phyloP scores from a whole-genome alignment of 176 grass and related monocot genomes.

The Aechmea fasciata region DNA sequence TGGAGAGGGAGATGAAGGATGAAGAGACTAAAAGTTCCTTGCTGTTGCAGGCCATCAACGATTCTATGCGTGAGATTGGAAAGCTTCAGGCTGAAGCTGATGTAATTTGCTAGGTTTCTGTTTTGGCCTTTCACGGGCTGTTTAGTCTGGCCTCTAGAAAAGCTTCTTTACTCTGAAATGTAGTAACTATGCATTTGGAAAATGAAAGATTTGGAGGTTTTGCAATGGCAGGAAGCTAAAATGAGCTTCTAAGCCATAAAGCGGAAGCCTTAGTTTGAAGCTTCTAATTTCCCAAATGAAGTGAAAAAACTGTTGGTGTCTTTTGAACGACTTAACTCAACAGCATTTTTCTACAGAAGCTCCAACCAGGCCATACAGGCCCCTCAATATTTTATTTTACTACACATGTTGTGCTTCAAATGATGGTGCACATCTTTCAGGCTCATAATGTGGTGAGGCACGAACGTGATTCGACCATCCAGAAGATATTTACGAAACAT shows the following conservation, averaged over 20 bases:
- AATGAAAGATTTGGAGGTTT: no score
- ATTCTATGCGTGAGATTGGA: slow-evolving; percentile 50
- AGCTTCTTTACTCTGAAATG: no score
- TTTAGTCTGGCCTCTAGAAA: neutral
- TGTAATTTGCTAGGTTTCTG: slow-evolving; percentile 34
- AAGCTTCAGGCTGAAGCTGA: slow-evolving; percentile 91
- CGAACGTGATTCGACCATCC: slow-evolving; percentile 60
- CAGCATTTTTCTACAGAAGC: neutral
- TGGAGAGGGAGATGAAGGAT: slow-evolving; percentile 73
- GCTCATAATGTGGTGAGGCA: slow-evolving; percentile 48
- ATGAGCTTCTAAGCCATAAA: no score
- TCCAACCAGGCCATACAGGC: neutral
- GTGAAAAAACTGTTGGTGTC: neutral
- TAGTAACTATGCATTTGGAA: no score
- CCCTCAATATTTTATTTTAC: neutral
- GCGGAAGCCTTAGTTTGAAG: no score
- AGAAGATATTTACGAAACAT: slow-evolving; percentile 60
- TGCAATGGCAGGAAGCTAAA: no score
- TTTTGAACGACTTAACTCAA: neutral
- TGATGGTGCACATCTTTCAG: slow-evolving; percentile 42
- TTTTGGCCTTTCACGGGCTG: slow-evolving; percentile 10
- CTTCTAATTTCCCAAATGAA: no score
- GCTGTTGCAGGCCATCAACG: slow-evolving; percentile 30
- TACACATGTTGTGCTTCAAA: no score
- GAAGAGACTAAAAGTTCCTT: slow-evolving; percentile 35